These are phyloP conservation scores for Hanseniaspora nectarophila DNA, from an alignment of 805 yeast species.

Conservation along the genomic window DNA sequence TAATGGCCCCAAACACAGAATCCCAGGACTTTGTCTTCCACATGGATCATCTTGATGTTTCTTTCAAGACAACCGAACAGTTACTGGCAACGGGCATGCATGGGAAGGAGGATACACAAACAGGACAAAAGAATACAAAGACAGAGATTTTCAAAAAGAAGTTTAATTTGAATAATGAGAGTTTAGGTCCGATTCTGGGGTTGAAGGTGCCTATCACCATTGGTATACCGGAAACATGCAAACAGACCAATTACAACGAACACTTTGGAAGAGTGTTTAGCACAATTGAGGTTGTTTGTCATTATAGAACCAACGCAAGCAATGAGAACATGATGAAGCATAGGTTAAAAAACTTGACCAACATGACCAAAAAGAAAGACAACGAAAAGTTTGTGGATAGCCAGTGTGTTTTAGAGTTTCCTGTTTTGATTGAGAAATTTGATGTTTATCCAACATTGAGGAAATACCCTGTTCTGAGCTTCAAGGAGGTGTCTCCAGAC, in stretches of 20 bases:
- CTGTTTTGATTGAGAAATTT: conserved; percentile 44
- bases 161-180: conserved; percentile 24
- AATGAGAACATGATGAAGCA: conserved; percentile 18
- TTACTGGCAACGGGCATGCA: conserved; percentile 22
- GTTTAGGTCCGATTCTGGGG: conserved; percentile 31
- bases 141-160: conserved; percentile 22
- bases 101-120: conserved; percentile 16
- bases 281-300: conserved; percentile 25
- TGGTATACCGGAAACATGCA: conserved; percentile 42
- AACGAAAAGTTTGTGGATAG: conserved; percentile 15
- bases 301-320: conserved; percentile 20
- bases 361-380: conserved; percentile 22
- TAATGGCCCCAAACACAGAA: conserved; percentile 37
- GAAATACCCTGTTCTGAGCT: conserved; percentile 42
- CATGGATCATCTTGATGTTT: conserved; percentile 38
- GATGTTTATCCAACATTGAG: conserved; percentile 46
- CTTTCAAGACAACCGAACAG: conserved; percentile 42
- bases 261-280: conserved; percentile 41
- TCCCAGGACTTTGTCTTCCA: conserved; percentile 31
- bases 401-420: conserved; percentile 28
- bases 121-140: conserved; percentile 13
- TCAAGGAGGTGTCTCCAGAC: conserved; percentile 37
- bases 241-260: conserved; percentile 40
- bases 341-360: not conserved
- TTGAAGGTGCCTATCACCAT: conserved; percentile 50